Evolutionary conservation across 2,329 filamentous ascomycete species (phyloP).

Genomic region (Ceratocystiopsis sp.): DNA sequence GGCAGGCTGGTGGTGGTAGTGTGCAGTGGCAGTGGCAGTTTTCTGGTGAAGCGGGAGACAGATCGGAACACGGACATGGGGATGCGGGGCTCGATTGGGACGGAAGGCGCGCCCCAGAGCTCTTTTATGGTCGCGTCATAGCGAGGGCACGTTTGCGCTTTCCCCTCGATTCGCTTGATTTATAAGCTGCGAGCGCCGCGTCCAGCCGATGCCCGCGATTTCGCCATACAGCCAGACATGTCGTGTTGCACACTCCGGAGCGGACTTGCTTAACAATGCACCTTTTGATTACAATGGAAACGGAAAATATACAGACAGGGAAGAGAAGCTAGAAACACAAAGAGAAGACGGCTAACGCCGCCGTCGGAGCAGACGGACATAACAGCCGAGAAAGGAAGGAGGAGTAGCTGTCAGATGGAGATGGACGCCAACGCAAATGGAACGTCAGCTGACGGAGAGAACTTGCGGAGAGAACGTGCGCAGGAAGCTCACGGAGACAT

Average conservation of each 20-base stretch:
- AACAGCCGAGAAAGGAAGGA: background rate
- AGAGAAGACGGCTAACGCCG: background rate
- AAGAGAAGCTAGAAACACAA: background rate
- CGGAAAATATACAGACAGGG: background rate
- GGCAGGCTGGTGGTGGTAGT: background rate
- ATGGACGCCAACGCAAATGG: too few species aligned
- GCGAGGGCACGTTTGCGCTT: background rate
- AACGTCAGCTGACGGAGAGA: too few species aligned
- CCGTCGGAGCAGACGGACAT: too few species aligned
- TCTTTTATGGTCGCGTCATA: background rate
- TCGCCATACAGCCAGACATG: background rate
- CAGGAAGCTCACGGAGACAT: too few species aligned
- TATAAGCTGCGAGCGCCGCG: background rate
- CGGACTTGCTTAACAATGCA: background rate
- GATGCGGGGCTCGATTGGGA: background rate
- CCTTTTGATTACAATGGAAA: background rate
- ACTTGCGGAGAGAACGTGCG: too few species aligned
- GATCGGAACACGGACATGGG: too few species aligned
- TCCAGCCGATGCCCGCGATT: background rate
- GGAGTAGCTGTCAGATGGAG: too few species aligned
- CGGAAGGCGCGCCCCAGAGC: background rate
- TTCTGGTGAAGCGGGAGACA: too few species aligned
- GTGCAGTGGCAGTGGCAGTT: background rate
- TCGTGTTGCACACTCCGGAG: background rate
- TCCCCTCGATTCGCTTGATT: background rate